Evolutionary conservation across 1,139 yeast genomes (phyloP).

Genomic region (Diutina sp.): DNA sequence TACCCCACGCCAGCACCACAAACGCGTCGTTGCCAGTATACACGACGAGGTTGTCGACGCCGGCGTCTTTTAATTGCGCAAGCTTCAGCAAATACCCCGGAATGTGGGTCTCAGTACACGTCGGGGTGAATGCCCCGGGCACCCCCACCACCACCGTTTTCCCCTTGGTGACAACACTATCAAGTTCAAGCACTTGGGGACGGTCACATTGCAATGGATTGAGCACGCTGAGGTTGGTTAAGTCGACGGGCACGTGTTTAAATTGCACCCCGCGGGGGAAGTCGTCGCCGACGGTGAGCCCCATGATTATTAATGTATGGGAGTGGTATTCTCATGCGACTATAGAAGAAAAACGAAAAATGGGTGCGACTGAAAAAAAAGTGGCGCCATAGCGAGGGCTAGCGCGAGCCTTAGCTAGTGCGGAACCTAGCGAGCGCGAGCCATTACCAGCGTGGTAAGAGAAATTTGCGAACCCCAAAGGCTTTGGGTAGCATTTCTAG

Average conservation of each 20-base stretch:
- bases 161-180: conserved; percentile 25
- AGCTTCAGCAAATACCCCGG: conserved; percentile 55
- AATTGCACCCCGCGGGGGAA: conserved; percentile 44
- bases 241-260: conserved; percentile 38
- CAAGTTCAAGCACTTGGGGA: conserved; percentile 33
- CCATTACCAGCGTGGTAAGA: no score
- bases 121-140: conserved; percentile 90
- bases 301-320: neutral
- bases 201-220: conserved; percentile 37
- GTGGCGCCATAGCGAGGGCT: no score
- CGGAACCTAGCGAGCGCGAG: no score
- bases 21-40: conserved; percentile 76
- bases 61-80: conserved; percentile 42
- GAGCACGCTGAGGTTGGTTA: conserved; percentile 27
- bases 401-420: no score
- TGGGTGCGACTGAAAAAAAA: no score
- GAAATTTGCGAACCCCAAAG: no score
- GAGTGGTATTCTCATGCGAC: no score
- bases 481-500: no score
- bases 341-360: no score
- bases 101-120: conserved; percentile 72
- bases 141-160: conserved; percentile 52
- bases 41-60: conserved; percentile 61
- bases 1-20: conserved; percentile 74
- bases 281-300: conserved; percentile 11